These are phyloP conservation scores for Globisporangium cystogenes DNA, from an alignment of 352 stramenopile genomes.

Conservation along the genomic window DNA sequence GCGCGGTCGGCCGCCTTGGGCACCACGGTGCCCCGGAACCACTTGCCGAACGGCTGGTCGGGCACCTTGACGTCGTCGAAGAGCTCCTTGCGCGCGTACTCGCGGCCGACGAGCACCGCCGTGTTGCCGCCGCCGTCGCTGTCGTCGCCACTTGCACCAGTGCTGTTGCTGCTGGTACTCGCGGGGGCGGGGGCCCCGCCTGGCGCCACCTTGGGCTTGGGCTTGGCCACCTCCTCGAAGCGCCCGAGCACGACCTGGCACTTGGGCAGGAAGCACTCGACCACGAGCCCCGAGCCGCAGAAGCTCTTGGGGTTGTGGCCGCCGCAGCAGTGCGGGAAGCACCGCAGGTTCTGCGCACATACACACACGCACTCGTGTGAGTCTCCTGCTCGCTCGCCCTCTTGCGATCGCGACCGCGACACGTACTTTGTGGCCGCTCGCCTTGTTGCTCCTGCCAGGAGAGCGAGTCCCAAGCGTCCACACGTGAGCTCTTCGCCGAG, in stretches of 20 bases:
- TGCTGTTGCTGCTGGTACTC: constrained; percentile 8
- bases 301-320: constrained; percentile 85
- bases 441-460: constrained; percentile 85
- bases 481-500: too few species aligned
- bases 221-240: constrained; percentile 67
- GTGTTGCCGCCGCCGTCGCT: constrained; percentile 15
- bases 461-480: too few species aligned
- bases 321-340: constrained; percentile 80
- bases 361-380: neutral
- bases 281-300: constrained; percentile 68
- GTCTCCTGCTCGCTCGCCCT: too few species aligned
- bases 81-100: constrained; percentile 54
- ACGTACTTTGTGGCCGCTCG: constrained; percentile 68
- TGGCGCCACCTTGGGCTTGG: constrained; percentile 12
- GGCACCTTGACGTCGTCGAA: constrained; percentile 74
- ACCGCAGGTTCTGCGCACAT: constrained; percentile 57
- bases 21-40: constrained; percentile 55
- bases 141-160: constrained; percentile 18
- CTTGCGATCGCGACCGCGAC: too few species aligned
- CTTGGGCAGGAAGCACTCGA: constrained; percentile 54
- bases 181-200: neutral
- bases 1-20: constrained; percentile 21
- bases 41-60: constrained; percentile 69
- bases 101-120: constrained; percentile 27
- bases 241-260: constrained; percentile 61